Evolutionary conservation across 306 rosid genomes (phyloP).

Genomic region (Pterocarpus santalinus): DNA sequence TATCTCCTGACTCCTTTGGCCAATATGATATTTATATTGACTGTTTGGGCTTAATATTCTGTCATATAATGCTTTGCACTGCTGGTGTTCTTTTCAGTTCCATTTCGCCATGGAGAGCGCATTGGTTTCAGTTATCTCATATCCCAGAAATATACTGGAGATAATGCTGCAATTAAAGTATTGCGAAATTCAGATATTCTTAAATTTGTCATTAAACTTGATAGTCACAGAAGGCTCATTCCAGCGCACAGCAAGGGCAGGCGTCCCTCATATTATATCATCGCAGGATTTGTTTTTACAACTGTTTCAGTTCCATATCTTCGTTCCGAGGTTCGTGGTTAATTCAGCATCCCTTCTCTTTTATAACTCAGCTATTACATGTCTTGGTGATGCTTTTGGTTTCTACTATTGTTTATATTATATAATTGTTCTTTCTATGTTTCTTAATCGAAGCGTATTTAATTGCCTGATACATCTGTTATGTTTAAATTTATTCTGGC

Average conservation of each 20-base stretch:
- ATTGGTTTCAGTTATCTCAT: conserved; percentile 94
- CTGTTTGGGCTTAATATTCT: conserved; percentile 37
- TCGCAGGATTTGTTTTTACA: conserved; percentile 93
- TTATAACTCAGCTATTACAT: conserved; percentile 6
- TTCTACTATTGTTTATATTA: conserved; percentile 24
- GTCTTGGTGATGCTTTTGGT: conserved; percentile 11
- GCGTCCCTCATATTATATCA: conserved; percentile 93
- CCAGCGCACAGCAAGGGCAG: conserved; percentile 93
- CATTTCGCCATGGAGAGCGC: conserved; percentile 97
- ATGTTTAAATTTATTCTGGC: conserved; percentile 20
- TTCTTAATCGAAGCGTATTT: conserved; percentile 8
- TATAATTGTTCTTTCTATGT: background rate
- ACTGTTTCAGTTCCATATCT: conserved; percentile 95
- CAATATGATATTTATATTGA: no score
- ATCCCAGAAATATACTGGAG: conserved; percentile 83
- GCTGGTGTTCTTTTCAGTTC: conserved; percentile 76
- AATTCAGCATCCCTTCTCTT: conserved; percentile 32
- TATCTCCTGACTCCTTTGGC: background rate
- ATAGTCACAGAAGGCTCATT: conserved; percentile 77
- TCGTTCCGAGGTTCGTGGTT: conserved; percentile 89
- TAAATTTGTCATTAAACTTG: conserved; percentile 68
- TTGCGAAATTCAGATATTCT: conserved; percentile 68
- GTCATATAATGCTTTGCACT: conserved; percentile 63
- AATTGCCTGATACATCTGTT: background rate
- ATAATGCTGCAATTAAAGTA: conserved; percentile 69